Conservation (phyloP, 2,329 filamentous ascomycete genomes). For the Cyphellophora europaea region DNA sequence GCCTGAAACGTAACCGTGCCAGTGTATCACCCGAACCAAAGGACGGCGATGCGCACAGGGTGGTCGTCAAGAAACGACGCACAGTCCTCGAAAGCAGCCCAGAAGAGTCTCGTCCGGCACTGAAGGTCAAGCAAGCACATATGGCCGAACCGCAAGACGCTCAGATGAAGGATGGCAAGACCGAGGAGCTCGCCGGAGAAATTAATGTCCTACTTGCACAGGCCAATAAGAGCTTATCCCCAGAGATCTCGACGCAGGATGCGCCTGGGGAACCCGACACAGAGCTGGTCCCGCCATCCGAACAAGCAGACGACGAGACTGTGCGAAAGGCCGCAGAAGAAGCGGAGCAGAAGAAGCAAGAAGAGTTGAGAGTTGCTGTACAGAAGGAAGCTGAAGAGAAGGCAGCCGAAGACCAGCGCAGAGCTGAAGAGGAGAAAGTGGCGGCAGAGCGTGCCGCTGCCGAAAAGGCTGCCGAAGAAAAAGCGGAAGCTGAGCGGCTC, state of each 20-base stretch:
- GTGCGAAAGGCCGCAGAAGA: constrained; percentile 12
- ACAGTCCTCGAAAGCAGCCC: constrained; percentile 31
- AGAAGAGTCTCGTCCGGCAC: constrained; percentile 20
- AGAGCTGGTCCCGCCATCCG: constrained; percentile 3
- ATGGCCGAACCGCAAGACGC: not conserved
- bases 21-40: constrained; percentile 23
- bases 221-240: constrained; percentile 2
- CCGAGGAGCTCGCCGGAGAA: not conserved
- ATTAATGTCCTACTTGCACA: not conserved
- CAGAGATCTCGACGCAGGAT: constrained; percentile 5
- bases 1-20: constrained; percentile 31
- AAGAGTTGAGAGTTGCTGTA: constrained; percentile 6
- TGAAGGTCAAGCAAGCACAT: constrained; percentile 7
- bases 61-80: constrained; percentile 32
- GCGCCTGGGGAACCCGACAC: constrained; percentile 7
- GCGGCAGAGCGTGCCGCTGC: constrained; percentile 14
- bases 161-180: constrained; percentile 3
- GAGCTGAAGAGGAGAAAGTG: constrained; percentile 3
- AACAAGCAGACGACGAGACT: constrained; percentile 7
- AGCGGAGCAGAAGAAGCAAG: constrained; percentile 14
- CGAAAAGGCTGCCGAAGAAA: constrained; percentile 22
- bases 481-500: constrained; percentile 33
- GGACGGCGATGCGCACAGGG: constrained; percentile 6
- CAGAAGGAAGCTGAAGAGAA: constrained; percentile 12
- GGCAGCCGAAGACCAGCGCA: constrained; percentile 13